phyloP scores from a whole-genome alignment of 1,139 yeast genomes.

The Blastobotrys illinoisensis region DNA sequence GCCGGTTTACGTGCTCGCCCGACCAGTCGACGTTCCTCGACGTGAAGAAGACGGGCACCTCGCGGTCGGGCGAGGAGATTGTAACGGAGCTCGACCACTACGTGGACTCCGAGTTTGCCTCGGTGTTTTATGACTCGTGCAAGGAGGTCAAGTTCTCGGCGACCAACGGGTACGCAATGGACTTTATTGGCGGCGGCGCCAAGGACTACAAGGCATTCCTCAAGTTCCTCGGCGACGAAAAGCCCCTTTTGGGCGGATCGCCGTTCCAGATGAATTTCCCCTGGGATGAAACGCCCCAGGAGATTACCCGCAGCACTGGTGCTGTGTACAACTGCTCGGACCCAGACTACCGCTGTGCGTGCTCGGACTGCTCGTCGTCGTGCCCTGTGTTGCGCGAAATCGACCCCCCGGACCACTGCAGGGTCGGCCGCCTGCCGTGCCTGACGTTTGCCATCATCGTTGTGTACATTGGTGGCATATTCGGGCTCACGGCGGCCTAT shows the following conservation, averaged over 20 bases:
- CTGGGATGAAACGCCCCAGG: constrained; percentile 40
- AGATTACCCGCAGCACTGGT: constrained; percentile 31
- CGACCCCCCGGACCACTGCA: constrained; percentile 40
- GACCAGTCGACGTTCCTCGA: constrained; percentile 72
- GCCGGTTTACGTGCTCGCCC: constrained; percentile 88
- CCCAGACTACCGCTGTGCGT: constrained; percentile 69
- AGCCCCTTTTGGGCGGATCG: constrained; percentile 88
- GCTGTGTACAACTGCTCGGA: constrained; percentile 55
- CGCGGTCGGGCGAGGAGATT: constrained; percentile 52
- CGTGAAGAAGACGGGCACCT: constrained; percentile 49
- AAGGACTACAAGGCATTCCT: constrained; percentile 62
- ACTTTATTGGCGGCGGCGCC: constrained; percentile 95
- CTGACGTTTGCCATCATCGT: constrained; percentile 59
- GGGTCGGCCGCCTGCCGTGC: constrained; percentile 63
- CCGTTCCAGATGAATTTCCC: constrained; percentile 87
- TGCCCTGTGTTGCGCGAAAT: constrained; percentile 64
- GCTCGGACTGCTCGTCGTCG: constrained; percentile 78
- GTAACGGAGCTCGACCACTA: constrained; percentile 68
- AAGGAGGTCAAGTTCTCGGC: constrained; percentile 87
- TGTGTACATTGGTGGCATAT: constrained; percentile 42
- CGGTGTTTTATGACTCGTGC: constrained; percentile 72
- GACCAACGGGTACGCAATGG: constrained; percentile 96
- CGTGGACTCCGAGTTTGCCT: constrained; percentile 57
- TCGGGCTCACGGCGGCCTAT: constrained; percentile 39
- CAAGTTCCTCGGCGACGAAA: constrained; percentile 88